Base-by-base conservation (phyloP, 306 rosid species). In the Dryas alaskensis region DNA sequence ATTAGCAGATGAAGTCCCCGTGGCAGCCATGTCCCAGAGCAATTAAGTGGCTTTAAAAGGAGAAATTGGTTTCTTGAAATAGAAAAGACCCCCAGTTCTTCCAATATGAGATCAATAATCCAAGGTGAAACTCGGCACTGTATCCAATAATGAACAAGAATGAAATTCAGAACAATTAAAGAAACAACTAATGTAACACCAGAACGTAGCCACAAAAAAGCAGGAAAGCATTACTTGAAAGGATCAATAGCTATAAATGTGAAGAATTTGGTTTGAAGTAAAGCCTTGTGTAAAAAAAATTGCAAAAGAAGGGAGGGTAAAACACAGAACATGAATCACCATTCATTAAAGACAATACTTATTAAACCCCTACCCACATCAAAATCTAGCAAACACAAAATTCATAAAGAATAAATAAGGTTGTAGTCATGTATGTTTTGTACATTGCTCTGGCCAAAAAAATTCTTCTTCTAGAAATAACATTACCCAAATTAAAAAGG, bases 41-140 rank as follows among this genome's bases (percentile, higher is more conserved):
- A 65, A 39, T 67, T 72, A 68, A 72, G 63, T 73, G 52, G 79
- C 81, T 71, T 71, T 73, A 62, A 65, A 65, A 51, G 58, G 40
- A 74, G 70, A 75, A 85, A 62, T 43, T 5, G 48, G 78, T 51
- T 67, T 57, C 76, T 85, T 45, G 65, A 71, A 58, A 69, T 66
- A 50, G 83, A 55, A 81, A 57, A 80, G 79, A 53, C 73, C 75
- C 75, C 79, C 73, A 78, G 75, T 77, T 74, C 72, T 76, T 79
- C 74, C 75, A 19, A 47, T 54, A 74, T 47, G 82, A 78, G 68
- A 73, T 76, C 70, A 63, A 74, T 16, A 64, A 64, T 73, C 74
- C 79, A 76, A 78, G 68, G 47, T 78, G 86, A 84, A 70, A 68
- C 66, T 61, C 69, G 69, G 74, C 75, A 76, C 82, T 83, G 84